These are phyloP conservation scores for Mycosarcoma mackinlayi DNA, from an alignment of 1,284 basidiomycete genomes.

Conservation along the genomic window DNA sequence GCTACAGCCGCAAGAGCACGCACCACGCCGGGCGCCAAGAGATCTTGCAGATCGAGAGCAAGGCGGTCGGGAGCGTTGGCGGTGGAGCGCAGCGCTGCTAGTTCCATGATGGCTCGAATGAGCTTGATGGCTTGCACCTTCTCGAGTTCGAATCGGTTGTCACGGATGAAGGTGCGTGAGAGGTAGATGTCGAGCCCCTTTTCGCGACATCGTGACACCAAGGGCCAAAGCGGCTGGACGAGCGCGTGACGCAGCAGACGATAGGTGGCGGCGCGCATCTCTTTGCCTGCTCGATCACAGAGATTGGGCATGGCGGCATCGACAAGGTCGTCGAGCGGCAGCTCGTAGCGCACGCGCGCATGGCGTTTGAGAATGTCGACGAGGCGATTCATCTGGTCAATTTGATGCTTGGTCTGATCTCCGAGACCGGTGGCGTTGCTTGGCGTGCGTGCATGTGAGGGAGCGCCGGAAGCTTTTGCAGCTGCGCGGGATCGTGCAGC, in stretches of 20 bases:
- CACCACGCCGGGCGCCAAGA: constrained; percentile 65
- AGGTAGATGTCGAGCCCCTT: constrained; percentile 85
- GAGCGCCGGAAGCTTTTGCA: constrained; percentile 27
- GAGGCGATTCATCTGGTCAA: constrained; percentile 73
- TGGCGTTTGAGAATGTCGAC: constrained; percentile 79
- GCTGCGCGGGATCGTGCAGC: constrained; percentile 47
- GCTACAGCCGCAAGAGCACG: constrained; percentile 90
- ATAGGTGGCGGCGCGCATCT: constrained; percentile 85
- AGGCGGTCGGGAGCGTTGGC: constrained; percentile 68
- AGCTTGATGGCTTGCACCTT: constrained; percentile 95
- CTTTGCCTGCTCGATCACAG: constrained; percentile 78
- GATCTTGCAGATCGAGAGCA: constrained; percentile 61
- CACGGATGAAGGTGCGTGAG: constrained; percentile 82
- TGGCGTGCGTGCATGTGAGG: constrained; percentile 51
- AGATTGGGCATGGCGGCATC: constrained; percentile 79
- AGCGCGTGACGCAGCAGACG: constrained; percentile 84
- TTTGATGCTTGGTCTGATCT: constrained; percentile 45
- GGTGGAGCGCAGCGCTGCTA: constrained; percentile 36
- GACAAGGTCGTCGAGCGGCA: constrained; percentile 78
- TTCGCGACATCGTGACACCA: constrained; percentile 74
- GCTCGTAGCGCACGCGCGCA: constrained; percentile 80
- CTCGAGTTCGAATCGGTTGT: constrained; percentile 84
- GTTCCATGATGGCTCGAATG: constrained; percentile 82
- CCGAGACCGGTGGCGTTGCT: constrained; percentile 54
- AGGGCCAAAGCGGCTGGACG: constrained; percentile 72